Evolutionary conservation across 108 stramenopile species (phyloP).

Genomic region (Chaetoceros muelleri): DNA sequence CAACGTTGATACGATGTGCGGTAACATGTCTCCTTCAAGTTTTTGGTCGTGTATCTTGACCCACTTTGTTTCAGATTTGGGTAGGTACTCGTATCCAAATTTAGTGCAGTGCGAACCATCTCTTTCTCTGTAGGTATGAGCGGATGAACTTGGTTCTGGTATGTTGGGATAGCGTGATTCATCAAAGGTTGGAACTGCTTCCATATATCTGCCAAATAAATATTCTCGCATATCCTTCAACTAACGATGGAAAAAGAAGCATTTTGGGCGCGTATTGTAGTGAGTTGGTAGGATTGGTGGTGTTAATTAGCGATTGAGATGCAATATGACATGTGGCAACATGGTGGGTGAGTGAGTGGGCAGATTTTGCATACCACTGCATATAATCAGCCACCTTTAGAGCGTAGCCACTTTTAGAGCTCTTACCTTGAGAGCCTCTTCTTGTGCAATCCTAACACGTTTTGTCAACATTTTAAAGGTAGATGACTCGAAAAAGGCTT

Average conservation of each 20-base stretch:
- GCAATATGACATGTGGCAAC: too few relatives aligned
- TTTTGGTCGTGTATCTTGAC: neutral
- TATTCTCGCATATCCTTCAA: constrained; percentile 26
- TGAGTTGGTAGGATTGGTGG: too few relatives aligned
- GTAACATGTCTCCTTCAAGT: neutral
- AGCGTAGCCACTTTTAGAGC: neutral
- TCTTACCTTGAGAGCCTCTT: constrained; percentile 19
- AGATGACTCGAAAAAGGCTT: constrained; percentile 10
- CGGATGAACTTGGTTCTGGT: constrained; percentile 22
- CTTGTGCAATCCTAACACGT: constrained; percentile 21
- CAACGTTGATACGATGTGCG: neutral
- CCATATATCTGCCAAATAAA: constrained; percentile 20
- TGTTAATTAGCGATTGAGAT: too few relatives aligned
- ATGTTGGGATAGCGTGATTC: constrained; percentile 18
- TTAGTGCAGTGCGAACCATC: neutral
- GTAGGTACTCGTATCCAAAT: neutral
- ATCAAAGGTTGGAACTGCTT: constrained; percentile 19
- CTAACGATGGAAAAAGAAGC: neutral
- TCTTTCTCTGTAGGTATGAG: constrained; percentile 10
- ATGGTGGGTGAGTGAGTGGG: too few relatives aligned
- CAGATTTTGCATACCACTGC: too few relatives aligned
- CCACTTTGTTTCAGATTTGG: neutral
- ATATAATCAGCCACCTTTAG: neutral
- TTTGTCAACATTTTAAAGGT: constrained; percentile 18
- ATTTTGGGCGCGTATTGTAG: too few relatives aligned